Base-by-base conservation (phyloP, 345 rosid genomes). In the Kernera saxatilis region DNA sequence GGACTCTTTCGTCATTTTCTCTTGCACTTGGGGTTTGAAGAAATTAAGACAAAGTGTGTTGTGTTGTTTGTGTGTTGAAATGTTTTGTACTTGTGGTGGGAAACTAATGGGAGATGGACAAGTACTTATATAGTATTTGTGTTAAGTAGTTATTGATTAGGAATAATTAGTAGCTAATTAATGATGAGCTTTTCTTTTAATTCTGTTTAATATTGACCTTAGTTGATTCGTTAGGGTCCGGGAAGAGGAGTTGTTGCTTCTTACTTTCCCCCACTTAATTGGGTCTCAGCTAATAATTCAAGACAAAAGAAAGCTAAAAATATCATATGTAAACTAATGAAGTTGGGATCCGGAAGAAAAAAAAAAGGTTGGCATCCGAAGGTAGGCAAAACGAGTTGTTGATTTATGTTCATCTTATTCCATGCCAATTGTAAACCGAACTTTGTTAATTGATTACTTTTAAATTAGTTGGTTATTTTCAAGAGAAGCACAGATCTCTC, bases 201-300 rank as follows among this genome's bases (percentile, higher is more conserved):
- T 49, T n/a, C n/a, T 30, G 63, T 60, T 60, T 25, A 54, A 14
- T 59, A 51, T 23, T 60, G 51, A 52, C 63, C 33, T 60, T 68
- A 68, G 69, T 75, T 60, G 74, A 68, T 68, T 75, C 33, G 74
- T 68, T 75, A 52, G 49, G 19, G 51, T 68, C 23, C 5, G 14
- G 21, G 56, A 11, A 43, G 78, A 68, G 78, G 64, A 75, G 78
- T 74, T 67, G 78, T 68, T 67, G 49, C 14, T 67, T 67, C 57
- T 54, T 73, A 73, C 66, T 67, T 67, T 40, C 51, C 27, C 27
- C 73, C 54, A 66, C 72, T 48, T 49, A 12, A 1, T 29, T 66
- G 67, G 44, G 67, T 30, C 49, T 65, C 35, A 48, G 45, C 52
- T 45, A 54, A 46, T 46, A 25, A 23, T 44, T 72, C 3, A 43